Conservation (phyloP, 805 yeast species). For the Wickerhamiella galacta region DNA sequence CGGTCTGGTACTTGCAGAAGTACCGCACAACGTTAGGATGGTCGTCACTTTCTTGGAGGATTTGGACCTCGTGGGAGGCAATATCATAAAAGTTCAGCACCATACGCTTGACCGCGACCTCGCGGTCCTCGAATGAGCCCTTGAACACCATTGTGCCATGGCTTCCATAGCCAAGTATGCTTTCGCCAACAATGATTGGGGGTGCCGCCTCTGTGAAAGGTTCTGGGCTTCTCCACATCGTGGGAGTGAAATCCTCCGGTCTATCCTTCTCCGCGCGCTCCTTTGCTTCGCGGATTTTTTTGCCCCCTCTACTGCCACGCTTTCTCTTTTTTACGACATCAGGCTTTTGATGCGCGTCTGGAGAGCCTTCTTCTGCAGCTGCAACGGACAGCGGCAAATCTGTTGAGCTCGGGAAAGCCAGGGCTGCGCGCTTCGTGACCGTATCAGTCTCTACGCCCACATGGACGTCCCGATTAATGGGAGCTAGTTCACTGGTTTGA, state of each 20-base stretch:
- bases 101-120: slow-evolving; percentile 93
- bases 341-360: too few relatives aligned
- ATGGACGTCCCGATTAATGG: too few relatives aligned
- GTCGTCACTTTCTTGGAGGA: slow-evolving; percentile 86
- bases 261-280: too few relatives aligned
- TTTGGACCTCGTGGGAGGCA: slow-evolving; percentile 77
- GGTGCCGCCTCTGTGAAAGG: background rate
- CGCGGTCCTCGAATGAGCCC: slow-evolving; percentile 81
- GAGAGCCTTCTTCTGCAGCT: too few relatives aligned
- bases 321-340: slow-evolving; percentile 65
- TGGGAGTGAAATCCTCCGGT: too few relatives aligned
- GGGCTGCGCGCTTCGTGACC: too few relatives aligned
- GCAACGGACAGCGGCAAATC: too few relatives aligned
- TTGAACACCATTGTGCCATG: slow-evolving; percentile 90
- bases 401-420: too few relatives aligned
- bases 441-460: too few relatives aligned
- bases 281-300: slow-evolving; percentile 25
- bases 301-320: slow-evolving; percentile 77
- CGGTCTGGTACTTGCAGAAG: slow-evolving; percentile 82
- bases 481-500: too few relatives aligned
- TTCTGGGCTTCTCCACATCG: slow-evolving; percentile 2
- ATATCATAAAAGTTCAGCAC: slow-evolving; percentile 82
- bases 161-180: slow-evolving; percentile 83
- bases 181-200: slow-evolving; percentile 37
- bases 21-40: slow-evolving; percentile 91